phyloP scores from a whole-genome alignment of 2,329 filamentous ascomycete genomes.

The Botrytis porri region DNA sequence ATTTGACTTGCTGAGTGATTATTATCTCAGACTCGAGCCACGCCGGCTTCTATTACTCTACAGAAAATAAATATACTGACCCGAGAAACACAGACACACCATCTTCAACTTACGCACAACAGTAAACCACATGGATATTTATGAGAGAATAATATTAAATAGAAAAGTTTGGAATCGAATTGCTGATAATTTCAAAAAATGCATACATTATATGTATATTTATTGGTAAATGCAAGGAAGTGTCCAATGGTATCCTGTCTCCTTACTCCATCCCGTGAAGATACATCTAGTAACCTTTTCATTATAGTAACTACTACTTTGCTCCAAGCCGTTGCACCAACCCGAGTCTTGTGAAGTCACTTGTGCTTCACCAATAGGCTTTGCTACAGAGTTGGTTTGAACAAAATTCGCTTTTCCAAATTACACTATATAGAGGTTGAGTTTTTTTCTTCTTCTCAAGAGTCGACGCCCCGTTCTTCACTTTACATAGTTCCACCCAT shows the following conservation, averaged over 20 bases:
- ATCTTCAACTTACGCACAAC: not conserved
- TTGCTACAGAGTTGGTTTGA: not conserved
- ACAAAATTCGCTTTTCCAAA: constrained; percentile 19
- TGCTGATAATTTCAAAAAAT: not conserved
- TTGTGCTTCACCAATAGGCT: not conserved
- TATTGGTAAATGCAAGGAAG: constrained; percentile 3
- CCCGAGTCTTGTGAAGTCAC: constrained; percentile 4
- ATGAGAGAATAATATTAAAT: not conserved
- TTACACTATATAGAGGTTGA: constrained; percentile 30
- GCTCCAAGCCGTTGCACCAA: not conserved
- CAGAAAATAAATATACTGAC: not conserved
- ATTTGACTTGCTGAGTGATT: not conserved
- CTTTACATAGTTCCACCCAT: constrained; percentile 33
- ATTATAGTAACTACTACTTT: constrained; percentile 7
- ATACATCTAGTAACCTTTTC: constrained; percentile 6
- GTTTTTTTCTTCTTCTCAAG: constrained; percentile 18
- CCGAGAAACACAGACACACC: not conserved
- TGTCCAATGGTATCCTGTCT: constrained; percentile 8
- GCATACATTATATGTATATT: constrained; percentile 6
- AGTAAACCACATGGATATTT: not conserved
- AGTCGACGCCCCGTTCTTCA: not conserved
- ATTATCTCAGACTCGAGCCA: not conserved
- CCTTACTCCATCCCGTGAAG: constrained; percentile 10
- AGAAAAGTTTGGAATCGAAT: not conserved
- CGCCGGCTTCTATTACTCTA: not conserved